Percentiles rank a stretch among this genome's conserved stretches.
Evolutionary conservation across 1,284 basidiomycete genomes (phyloP).

Genomic region (Gomphus sp.): DNA sequence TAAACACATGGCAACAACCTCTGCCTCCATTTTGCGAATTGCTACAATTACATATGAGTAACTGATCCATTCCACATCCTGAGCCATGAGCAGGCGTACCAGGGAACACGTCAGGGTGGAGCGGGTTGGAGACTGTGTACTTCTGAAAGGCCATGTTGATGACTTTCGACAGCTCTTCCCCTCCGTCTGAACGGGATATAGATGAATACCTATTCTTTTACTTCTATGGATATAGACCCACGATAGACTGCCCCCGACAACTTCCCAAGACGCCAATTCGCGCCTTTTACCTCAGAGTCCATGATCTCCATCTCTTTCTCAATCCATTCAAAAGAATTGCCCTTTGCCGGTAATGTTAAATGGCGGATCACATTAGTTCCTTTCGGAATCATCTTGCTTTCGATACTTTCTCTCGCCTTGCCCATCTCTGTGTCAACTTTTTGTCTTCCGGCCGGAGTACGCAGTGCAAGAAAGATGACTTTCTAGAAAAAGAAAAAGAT

Average conservation of each 20-base stretch:
- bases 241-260: conserved; percentile 87
- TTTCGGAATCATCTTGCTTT: conserved; percentile 58
- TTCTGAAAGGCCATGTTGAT: conserved; percentile 62
- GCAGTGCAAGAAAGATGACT: conserved; percentile 40
- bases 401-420: conserved; percentile 56
- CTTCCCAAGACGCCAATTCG: conserved; percentile 68
- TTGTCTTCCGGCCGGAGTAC: conserved; percentile 55
- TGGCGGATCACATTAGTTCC: conserved; percentile 53
- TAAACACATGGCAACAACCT: conserved; percentile 92
- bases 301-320: conserved; percentile 70
- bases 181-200: conserved; percentile 52
- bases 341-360: conserved; percentile 57
- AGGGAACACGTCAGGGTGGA: conserved; percentile 95
- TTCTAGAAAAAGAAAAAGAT: neutral
- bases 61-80: neutral
- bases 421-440: conserved; percentile 68
- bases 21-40: conserved; percentile 95
- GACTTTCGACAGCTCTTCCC: conserved; percentile 68
- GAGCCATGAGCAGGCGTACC: conserved; percentile 19
- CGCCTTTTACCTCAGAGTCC: conserved; percentile 46
- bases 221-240: conserved; percentile 27
- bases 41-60: conserved; percentile 26
- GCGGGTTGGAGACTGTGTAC: conserved; percentile 79
- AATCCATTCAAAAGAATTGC: conserved; percentile 72
- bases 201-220: neutral